Evolutionary conservation across 345 rosid genomes (phyloP), one percentile per base, ranked within the genome.

Genomic region (Linum lewisii): DNA sequence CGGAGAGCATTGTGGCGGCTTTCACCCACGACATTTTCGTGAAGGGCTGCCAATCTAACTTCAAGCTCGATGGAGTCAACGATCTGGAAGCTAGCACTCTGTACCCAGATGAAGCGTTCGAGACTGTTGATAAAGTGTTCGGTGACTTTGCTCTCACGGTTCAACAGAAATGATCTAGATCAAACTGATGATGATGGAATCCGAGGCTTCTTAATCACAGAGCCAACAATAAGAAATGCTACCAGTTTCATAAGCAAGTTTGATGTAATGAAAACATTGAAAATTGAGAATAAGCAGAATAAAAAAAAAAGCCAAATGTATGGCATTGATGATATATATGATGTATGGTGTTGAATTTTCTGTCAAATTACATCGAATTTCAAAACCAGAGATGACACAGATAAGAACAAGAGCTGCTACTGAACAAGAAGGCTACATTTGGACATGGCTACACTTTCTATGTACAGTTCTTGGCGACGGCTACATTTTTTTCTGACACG

Each of bases 21-120:
- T 79, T 86, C 72, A 83, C 94, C 1, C 89, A 86, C 26, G 94
- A 86, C 25, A 86, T 86, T 2, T 86, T 86, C 79, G 79, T 86
- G 24, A 83, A 37, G 52, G 94, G 94, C 2, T 86, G 87, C 18
- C 94, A 83, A 63, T 24, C 70, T 14, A 81, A 79, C 57, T 86
- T 81, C 32, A 1, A 70, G 11, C 20, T 86, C n/a, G 73, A 73
- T 2, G 85, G 77, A 0, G 61, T 63, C 1, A 21, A 66, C 6
- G 80, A 81, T 1, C 59, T 74, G 19, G 92, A 82, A 21, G 73
- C 71, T 26, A 29, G 65, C 50, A 21, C 21, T 34, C 75, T 85
- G n/a, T 85, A 85, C 54, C 88, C 84, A 0, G 73, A 77, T 0
- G 88, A 82, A 25, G 0, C 56, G 23, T 82, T 79, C 56, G 66